These are phyloP conservation scores for Hibiscus mutabilis DNA, from an alignment of 345 rosid genomes.

Conservation along the genomic window DNA sequence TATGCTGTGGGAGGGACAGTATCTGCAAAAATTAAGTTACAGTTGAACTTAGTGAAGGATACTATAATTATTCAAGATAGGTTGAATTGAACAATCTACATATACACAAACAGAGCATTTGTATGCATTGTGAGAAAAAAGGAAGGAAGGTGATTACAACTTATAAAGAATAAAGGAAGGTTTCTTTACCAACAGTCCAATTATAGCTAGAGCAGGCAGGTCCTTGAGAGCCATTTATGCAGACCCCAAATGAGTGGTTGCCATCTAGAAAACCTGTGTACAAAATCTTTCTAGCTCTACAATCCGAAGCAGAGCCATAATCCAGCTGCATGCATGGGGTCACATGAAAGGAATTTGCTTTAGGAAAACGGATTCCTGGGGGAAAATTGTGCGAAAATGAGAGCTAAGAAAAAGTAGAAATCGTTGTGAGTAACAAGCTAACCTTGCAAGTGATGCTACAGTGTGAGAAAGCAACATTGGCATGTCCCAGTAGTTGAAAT, in stretches of 20 bases:
- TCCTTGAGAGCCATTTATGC: slow-evolving; percentile 42
- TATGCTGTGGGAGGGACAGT: slow-evolving; percentile 68
- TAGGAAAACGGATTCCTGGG: neutral
- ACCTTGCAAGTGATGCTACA: slow-evolving; percentile 76
- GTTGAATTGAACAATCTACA: neutral
- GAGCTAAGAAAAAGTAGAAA: slow-evolving; percentile 1
- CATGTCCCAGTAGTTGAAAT: slow-evolving; percentile 47
- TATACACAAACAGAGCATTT: neutral
- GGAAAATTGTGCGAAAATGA: too few species aligned
- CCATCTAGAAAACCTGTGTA: slow-evolving; percentile 64
- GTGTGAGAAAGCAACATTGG: slow-evolving; percentile 43
- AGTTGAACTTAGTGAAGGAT: slow-evolving; percentile 11
- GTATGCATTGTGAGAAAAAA: neutral
- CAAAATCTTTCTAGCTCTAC: slow-evolving; percentile 38
- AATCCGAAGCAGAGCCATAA: slow-evolving; percentile 43
- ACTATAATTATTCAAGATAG: neutral
- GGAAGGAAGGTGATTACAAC: neutral
- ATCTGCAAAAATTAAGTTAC: slow-evolving; percentile 46
- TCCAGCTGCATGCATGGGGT: slow-evolving; percentile 56
- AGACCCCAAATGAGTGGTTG: slow-evolving; percentile 68
- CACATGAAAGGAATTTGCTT: neutral
- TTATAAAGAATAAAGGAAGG: slow-evolving; percentile 18
- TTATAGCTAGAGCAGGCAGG: slow-evolving; percentile 52
- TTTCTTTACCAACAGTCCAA: slow-evolving; percentile 79
- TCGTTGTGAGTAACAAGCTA: neutral